Percentiles rank a stretch among this genome's conserved stretches.
phyloP scores from a whole-genome alignment of 495 filamentous ascomycete species.

The Penicillium cinerascens region DNA sequence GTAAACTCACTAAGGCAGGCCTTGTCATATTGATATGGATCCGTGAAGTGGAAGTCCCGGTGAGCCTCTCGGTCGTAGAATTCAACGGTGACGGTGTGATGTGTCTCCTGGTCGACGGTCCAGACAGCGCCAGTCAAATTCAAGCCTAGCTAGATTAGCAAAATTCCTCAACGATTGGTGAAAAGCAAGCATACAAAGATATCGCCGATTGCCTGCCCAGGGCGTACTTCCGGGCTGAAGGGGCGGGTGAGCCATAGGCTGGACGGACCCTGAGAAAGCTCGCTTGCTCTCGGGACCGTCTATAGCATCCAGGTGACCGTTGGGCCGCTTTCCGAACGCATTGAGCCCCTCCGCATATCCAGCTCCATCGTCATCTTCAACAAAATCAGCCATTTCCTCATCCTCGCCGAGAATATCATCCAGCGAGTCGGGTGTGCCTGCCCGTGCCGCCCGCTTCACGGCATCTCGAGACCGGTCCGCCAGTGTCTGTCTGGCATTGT shows the following conservation, averaged over 20 bases:
- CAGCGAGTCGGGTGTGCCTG: slow-evolving; percentile 53
- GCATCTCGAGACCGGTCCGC: slow-evolving; percentile 54
- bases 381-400: slow-evolving; percentile 70
- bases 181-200: slow-evolving; percentile 59
- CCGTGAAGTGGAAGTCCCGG: slow-evolving; percentile 92
- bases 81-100: slow-evolving; percentile 94
- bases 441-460: slow-evolving; percentile 38
- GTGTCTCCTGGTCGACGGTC: slow-evolving; percentile 93
- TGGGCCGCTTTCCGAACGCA: slow-evolving; percentile 56
- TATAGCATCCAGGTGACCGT: slow-evolving; percentile 48
- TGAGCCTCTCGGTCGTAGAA: slow-evolving; percentile 93
- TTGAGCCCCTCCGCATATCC: slow-evolving; percentile 72
- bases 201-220: slow-evolving; percentile 90
- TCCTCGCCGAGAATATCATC: slow-evolving; percentile 53
- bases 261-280: slow-evolving; percentile 49
- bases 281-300: slow-evolving; percentile 59
- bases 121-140: slow-evolving; percentile 93
- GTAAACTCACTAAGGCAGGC: slow-evolving; percentile 69
- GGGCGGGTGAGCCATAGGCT: slow-evolving; percentile 70
- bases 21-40: slow-evolving; percentile 91
- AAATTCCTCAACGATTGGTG: neutral
- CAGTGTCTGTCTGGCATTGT: slow-evolving; percentile 55
- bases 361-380: slow-evolving; percentile 93
- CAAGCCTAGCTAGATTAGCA: slow-evolving; percentile 48
- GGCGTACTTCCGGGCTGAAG: slow-evolving; percentile 95